These are phyloP conservation scores for Cercophora newfieldiana DNA, from an alignment of 495 filamentous ascomycete genomes.

Conservation along the genomic window DNA sequence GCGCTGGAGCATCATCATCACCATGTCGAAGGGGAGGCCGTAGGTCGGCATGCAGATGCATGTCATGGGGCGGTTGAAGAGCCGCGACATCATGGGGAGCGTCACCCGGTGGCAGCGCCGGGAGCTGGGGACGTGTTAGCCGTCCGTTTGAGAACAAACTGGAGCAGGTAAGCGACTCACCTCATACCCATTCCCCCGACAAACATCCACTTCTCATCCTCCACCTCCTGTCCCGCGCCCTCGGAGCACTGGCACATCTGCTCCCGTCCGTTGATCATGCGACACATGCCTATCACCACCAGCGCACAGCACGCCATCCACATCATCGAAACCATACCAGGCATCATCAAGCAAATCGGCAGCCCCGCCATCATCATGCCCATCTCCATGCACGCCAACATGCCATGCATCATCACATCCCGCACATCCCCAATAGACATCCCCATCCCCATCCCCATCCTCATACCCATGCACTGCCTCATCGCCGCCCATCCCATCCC, in stretches of 20 bases:
- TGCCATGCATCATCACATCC: conserved; percentile 22
- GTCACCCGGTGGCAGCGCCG: conserved; percentile 27
- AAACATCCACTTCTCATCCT: conserved; percentile 41
- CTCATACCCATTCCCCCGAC: conserved; percentile 37
- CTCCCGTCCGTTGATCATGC: conserved; percentile 30
- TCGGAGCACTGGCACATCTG: conserved; percentile 21
- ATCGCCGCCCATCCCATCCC: conserved; percentile 29
- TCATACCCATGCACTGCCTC: conserved; percentile 16
- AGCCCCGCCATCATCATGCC: conserved; percentile 33
- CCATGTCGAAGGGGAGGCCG: conserved; percentile 35
- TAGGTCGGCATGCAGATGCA: conserved; percentile 33
- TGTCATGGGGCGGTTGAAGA: conserved; percentile 40
- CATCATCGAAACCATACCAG: no score
- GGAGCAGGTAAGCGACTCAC: conserved; percentile 18
- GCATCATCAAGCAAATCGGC: no score
- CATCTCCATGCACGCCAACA: conserved; percentile 33
- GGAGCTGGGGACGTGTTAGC: conserved; percentile 15
- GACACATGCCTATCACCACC: conserved; percentile 27
- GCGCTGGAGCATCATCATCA: conserved; percentile 34
- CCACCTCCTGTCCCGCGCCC: conserved; percentile 24
- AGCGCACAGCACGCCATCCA: conserved; percentile 25
- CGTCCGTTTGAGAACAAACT: no score
- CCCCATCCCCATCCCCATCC: no score
- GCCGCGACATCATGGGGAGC: conserved; percentile 30
- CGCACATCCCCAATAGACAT: conserved; percentile 26